phyloP scores from a whole-genome alignment of 441 rosid species.

The Mallotus repandus region DNA sequence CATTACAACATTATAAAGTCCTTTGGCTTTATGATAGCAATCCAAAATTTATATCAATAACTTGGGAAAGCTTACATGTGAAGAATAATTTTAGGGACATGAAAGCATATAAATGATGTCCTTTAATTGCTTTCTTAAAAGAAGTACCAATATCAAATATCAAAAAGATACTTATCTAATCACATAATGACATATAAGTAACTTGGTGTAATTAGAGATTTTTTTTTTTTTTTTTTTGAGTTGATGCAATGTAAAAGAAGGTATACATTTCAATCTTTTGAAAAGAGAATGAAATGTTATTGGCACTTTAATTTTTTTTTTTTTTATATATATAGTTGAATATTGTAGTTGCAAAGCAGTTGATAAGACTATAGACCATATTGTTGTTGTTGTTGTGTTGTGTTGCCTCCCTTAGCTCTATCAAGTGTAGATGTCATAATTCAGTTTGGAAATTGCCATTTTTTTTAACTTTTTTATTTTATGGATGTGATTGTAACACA shows the following conservation, averaged over 20 bases:
- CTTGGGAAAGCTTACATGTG: too few species aligned
- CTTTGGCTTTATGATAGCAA: too few species aligned
- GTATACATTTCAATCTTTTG: not conserved
- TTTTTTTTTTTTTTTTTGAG: too few species aligned
- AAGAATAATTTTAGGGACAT: too few species aligned
- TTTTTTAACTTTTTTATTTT: too few species aligned
- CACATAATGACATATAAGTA: not conserved
- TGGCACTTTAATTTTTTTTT: not conserved
- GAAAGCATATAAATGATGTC: not conserved
- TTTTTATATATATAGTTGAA: not conserved
- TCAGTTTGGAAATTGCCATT: slow-evolving; percentile 5
- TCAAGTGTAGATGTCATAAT: slow-evolving; percentile 5
- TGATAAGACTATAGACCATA: not conserved
- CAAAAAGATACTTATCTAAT: not conserved
- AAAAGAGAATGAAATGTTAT: not conserved
- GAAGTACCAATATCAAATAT: too few species aligned
- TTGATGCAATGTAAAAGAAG: not conserved
- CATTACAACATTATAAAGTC: too few species aligned
- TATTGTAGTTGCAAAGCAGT: slow-evolving; percentile 7
- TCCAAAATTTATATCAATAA: too few species aligned
- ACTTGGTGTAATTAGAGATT: not conserved
- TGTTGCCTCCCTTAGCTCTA: slow-evolving; percentile 4
- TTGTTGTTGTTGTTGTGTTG: too few species aligned
- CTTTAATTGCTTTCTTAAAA: not conserved
- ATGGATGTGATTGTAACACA: not conserved